These are phyloP conservation scores for Candida sp. DNA, from an alignment of 1,139 yeast genomes.

Conservation along the genomic window DNA sequence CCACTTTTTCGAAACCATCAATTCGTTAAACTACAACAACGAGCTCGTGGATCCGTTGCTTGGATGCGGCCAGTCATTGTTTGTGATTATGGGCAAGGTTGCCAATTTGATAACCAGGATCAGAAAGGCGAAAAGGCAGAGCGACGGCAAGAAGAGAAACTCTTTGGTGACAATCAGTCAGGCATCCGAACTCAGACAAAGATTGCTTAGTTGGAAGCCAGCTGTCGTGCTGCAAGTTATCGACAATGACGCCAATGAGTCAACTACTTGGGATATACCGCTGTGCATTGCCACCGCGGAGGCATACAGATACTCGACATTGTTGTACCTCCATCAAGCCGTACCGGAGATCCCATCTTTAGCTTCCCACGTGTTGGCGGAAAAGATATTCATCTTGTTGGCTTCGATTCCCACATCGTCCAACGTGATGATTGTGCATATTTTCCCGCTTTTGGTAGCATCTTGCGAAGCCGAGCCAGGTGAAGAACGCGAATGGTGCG, in stretches of 20 bases:
- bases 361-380: conserved; percentile 59
- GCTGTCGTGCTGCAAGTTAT: conserved; percentile 39
- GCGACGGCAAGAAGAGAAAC: conserved; percentile 24
- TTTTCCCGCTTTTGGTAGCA: conserved; percentile 64
- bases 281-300: conserved; percentile 73
- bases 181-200: conserved; percentile 59
- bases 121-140: conserved; percentile 28
- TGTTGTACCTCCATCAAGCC: conserved; percentile 66
- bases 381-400: conserved; percentile 58
- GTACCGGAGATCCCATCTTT: conserved; percentile 69
- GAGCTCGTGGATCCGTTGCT: conserved; percentile 63
- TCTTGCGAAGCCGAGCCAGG: conserved; percentile 66
- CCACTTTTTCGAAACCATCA: conserved; percentile 37
- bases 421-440: conserved; percentile 59
- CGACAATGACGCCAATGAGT: conserved; percentile 19
- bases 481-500: conserved; percentile 68
- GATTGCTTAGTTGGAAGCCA: conserved; percentile 60
- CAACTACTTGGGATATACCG: conserved; percentile 53
- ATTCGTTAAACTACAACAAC: conserved; percentile 27
- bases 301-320: conserved; percentile 62
- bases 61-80: conserved; percentile 68
- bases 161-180: conserved; percentile 52
- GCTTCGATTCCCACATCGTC: conserved; percentile 70
- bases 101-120: conserved; percentile 59
- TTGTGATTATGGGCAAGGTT: conserved; percentile 66